These are phyloP conservation scores for Pichia inconspicua DNA, from an alignment of 1,139 yeast species.

Conservation along the genomic window DNA sequence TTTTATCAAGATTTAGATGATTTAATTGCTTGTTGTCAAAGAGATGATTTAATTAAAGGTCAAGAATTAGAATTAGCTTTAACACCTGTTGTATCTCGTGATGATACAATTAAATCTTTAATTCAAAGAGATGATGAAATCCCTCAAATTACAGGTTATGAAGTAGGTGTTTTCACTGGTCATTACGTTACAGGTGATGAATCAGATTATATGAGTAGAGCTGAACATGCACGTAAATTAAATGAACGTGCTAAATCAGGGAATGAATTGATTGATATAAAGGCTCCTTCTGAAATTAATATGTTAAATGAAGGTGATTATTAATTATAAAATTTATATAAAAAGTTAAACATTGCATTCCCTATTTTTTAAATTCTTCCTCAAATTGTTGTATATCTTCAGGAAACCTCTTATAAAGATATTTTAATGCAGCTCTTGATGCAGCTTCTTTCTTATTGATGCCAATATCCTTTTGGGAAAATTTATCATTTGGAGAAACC, in stretches of 20 bases:
- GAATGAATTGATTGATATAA: constrained; percentile 50
- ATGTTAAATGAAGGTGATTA: constrained; percentile 85
- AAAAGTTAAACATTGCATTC: no score
- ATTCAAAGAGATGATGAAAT: constrained; percentile 17
- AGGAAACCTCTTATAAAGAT: not conserved
- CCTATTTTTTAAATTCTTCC: not conserved
- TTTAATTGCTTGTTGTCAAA: constrained; percentile 67
- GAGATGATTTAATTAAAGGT: constrained; percentile 33
- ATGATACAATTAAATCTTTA: constrained; percentile 23
- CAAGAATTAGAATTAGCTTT: constrained; percentile 27
- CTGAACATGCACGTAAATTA: constrained; percentile 76
- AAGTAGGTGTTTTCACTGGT: constrained; percentile 97
- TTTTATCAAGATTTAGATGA: constrained; percentile 83
- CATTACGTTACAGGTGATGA: constrained; percentile 88
- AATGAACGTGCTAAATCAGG: constrained; percentile 45
- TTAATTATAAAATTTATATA: constrained; percentile 9
- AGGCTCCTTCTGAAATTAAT: constrained; percentile 88
- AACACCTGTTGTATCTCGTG: constrained; percentile 27
- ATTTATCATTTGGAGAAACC: not conserved
- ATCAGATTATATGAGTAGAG: constrained; percentile 68
- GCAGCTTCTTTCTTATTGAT: constrained; percentile 13
- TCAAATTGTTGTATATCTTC: not conserved
- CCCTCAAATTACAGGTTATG: constrained; percentile 52
- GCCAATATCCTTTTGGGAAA: constrained; percentile 6
- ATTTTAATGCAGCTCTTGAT: constrained; percentile 3